Evolutionary conservation across 2,329 filamentous ascomycete species (phyloP), one percentile per base, ranked within the genome.

Genomic region (Xylariaceae sp.): DNA sequence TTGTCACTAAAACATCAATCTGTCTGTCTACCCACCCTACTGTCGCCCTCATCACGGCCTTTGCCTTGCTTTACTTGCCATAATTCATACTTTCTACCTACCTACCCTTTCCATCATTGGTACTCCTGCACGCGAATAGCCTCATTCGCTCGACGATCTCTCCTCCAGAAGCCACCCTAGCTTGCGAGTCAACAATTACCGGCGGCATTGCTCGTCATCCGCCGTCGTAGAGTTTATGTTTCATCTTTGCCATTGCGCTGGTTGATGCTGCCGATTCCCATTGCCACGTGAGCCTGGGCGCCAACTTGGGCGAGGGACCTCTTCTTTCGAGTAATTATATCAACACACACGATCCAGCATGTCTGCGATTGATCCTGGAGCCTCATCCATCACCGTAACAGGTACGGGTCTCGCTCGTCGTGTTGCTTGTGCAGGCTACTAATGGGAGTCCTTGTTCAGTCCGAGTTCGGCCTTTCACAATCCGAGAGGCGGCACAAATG

Each of bases 401-500:
- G 80, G 82, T 85, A 74, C 44, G 77, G 35, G 15, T 47, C 18
- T 8, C 10, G 47, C 18, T 49, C 59, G 60, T 61, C 62, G 72
- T 30, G 23, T 30, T 78, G 58, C 75, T 45, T 18, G n/a, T 10
- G 2, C 49, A 3, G n/a, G 51, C 30, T 51, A 41, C 52, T 55
- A 52, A 53, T 41, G 35, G 39, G 52, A 53, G 18, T 41, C 11
- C 3, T 15, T 49, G 55, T 62, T 17, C 67, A 87, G 86, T 89
- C 64, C 84, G 86, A 71, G 86, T 89, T 66, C 83, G 86, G 67
- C 86, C 86, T 4, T 89, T 89, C 68, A 89, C 86, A 9, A 97
- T 97, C 67, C 83, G 92, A 77, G 94, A 99, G 81, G 94, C 94
- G 67, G 94, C 94, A 47, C 93, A 97, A 77, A 78, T 99, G 80